Conservation (phyloP, 2,329 filamentous ascomycete genomes). For the Aspergillus versicolor region DNA sequence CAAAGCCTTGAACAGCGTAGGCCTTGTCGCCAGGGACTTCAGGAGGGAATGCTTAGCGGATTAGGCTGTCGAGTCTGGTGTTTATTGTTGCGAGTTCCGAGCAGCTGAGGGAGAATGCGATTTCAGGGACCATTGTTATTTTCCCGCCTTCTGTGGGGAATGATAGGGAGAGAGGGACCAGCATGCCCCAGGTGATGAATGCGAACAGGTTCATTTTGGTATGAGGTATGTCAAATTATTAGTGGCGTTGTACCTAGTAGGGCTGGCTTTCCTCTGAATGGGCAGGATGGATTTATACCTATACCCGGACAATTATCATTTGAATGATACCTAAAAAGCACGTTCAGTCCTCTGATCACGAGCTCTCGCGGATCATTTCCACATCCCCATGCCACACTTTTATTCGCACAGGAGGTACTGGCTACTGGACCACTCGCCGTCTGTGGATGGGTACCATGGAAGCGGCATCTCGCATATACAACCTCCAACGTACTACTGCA, state of each 20-base stretch:
- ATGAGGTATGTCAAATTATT: fast-evolving
- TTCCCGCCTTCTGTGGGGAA: too few species aligned
- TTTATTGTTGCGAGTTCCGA: not conserved
- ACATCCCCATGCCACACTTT: too few species aligned
- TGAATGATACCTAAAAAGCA: not conserved
- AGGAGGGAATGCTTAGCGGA: not conserved
- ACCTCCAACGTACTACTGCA: fast-evolving
- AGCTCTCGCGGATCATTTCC: not conserved
- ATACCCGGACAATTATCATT: not conserved
- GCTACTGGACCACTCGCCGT: not conserved
- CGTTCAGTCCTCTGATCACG: not conserved
- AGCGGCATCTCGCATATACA: not conserved
- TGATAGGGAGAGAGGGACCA: not conserved
- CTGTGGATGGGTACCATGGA: not conserved
- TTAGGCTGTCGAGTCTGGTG: not conserved
- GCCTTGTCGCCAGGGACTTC: not conserved
- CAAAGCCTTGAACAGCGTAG: not conserved
- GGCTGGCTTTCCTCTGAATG: not conserved
- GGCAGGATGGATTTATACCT: not conserved
- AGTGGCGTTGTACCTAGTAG: not conserved
- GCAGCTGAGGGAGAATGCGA: not conserved
- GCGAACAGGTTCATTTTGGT: not conserved
- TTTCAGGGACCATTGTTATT: not conserved
- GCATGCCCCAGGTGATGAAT: not conserved
- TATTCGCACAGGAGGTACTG: too few species aligned